Conservation (phyloP, 2,329 filamentous ascomycete genomes). For the Fusarium sp. region DNA sequence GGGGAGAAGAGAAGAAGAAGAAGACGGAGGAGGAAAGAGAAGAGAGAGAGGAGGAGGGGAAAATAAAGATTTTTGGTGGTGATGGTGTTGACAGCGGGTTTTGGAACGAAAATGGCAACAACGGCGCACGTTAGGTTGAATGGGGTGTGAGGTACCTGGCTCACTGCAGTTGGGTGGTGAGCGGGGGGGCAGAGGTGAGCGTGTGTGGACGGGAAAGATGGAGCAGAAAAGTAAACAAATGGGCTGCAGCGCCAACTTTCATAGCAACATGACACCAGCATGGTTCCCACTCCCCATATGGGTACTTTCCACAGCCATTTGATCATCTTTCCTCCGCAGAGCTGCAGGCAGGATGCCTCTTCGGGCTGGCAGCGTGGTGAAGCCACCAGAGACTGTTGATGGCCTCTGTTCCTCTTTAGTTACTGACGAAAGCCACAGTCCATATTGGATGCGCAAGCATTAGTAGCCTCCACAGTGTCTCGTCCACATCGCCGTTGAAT, state of each 20-base stretch:
- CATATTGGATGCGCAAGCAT: conserved; percentile 12
- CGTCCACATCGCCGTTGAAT: too few relatives aligned
- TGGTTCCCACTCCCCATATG: conserved; percentile 6
- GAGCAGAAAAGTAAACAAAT: conserved; percentile 48
- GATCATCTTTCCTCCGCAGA: neutral
- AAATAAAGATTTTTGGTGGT: conserved; percentile 36
- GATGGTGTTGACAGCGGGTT: conserved; percentile 35
- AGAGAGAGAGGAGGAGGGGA: conserved; percentile 14
- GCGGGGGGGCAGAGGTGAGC: conserved; percentile 25
- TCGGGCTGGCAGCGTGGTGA: conserved; percentile 4
- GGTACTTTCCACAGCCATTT: neutral
- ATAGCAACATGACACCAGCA: conserved; percentile 17
- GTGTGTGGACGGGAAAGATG: conserved; percentile 18
- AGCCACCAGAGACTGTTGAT: conserved; percentile 1
- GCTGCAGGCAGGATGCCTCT: conserved; percentile 13
- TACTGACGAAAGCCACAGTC: conserved; percentile 4
- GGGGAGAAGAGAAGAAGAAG: conserved; percentile 16
- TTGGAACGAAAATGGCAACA: conserved; percentile 28
- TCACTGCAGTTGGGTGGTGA: conserved; percentile 3
- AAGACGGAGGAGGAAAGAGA: conserved; percentile 17
- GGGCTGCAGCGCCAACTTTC: conserved; percentile 16
- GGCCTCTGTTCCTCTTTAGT: conserved; percentile 15
- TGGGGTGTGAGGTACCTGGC: conserved; percentile 7
- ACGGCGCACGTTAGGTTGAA: conserved; percentile 22
- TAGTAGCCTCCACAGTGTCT: conserved; percentile 32